These are phyloP conservation scores for Pneumocystis canis DNA, from an alignment of 1,139 yeast species.

Conservation along the genomic window DNA sequence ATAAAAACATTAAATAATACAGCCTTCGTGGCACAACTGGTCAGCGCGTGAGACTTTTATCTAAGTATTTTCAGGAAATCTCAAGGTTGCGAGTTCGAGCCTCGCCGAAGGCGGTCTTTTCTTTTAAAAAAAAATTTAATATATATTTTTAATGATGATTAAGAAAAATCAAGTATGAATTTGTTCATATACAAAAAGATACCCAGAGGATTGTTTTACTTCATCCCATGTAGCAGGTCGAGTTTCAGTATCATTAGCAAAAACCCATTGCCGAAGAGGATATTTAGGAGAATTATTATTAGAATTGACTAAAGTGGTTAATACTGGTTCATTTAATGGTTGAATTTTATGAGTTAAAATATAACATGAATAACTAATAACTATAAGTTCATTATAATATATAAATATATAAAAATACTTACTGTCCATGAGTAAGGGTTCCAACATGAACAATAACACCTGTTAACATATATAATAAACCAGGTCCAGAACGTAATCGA, in stretches of 20 bases:
- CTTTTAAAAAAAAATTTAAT: background rate
- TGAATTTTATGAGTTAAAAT: constrained; percentile 8
- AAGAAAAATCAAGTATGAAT: background rate
- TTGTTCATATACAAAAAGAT: background rate
- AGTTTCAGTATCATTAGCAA: constrained; percentile 11
- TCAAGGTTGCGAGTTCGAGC: constrained; percentile 2
- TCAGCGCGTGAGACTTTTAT: constrained; percentile 1
- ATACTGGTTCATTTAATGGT: constrained; percentile 1
- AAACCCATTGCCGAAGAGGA: constrained; percentile 12
- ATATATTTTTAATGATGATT: background rate
- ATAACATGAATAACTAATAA: constrained; percentile 7
- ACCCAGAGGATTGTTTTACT: constrained; percentile 5
- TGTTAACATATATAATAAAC: constrained; percentile 7
- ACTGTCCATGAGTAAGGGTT: constrained; percentile 11
- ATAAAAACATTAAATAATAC: no score
- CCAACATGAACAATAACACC: constrained; percentile 14
- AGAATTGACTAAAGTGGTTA: background rate
- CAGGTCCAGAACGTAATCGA: background rate
- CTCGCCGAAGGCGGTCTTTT: background rate
- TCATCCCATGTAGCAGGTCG: constrained; percentile 11
- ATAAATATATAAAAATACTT: background rate
- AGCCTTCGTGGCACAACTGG: constrained; percentile 2
- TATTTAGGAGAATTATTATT: background rate
- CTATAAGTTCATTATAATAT: background rate
- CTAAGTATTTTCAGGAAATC: background rate